Base-by-base conservation (phyloP, 768 basidiomycete genomes). In the Lepiota brunneoincarnata region DNA sequence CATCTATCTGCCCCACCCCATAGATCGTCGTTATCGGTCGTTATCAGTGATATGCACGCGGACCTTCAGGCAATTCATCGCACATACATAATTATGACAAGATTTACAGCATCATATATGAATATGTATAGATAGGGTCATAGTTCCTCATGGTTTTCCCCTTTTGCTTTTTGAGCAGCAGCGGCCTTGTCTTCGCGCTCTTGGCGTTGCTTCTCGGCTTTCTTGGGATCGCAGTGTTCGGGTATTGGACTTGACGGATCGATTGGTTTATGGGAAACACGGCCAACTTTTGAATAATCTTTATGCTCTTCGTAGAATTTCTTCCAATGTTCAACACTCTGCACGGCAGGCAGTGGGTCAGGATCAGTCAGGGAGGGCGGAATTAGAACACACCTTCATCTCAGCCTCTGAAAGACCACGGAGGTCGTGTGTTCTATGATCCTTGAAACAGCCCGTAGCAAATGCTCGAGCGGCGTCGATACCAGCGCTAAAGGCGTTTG, bases 381-480 rank as follows among this genome's bases (percentile, higher is more conserved):
- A 39, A 7, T 23, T 17, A 17, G 46, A 42, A 72, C 83, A 62
- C 67, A 90, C 95, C 65, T 75, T 69, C 57, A 88, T 67, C 70
- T 98, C 91, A 55, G 73, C 68, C 48, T 87, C 83, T 34, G 75
- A 77, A 60, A 98, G 69, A 14, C 89, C 96, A 58, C 95, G 86
- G 57, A 88, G 74, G 72, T 98, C 95, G 72, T 97, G 89, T 36
- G 94, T 98, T 41, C 84, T 82, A 71, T 98, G 95, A 3, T 83
- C 83, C 61, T 84, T 79, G 75, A 98, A 97, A 67, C 95, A 98
- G 9, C 94, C 94, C 2, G 95, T 98, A 41, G 82, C 91, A 69
- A 93, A 98, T 0, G 94, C 89, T 60, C 95, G 77, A 23, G 91
- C 89, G n/a, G 91, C 93, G 68, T 98, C 94, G 49, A 79, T 70